A percentile compares a stretch with the other conserved stretches of the same genome.
Evolutionary conservation across 768 basidiomycete genomes (phyloP).

Genomic region (Trametes meyenii): DNA sequence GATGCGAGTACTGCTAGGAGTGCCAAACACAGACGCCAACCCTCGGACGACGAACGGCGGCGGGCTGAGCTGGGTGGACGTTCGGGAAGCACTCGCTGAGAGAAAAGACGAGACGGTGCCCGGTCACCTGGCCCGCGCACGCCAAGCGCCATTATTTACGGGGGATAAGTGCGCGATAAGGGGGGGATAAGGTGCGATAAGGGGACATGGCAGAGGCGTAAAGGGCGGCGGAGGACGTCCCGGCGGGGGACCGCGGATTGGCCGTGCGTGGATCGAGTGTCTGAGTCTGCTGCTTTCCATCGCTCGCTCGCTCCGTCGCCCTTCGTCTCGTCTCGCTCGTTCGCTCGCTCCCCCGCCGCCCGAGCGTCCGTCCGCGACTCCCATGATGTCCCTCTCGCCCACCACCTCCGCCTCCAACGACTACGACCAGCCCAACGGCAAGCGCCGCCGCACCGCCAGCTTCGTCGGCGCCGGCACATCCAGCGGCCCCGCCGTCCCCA

Average conservation of each 20-base stretch:
- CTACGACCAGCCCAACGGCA: constrained; percentile 29
- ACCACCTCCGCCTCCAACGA: constrained; percentile 31
- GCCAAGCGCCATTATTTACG: not conserved
- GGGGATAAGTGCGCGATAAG: not conserved
- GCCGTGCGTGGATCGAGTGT: too few relatives aligned
- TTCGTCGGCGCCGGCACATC: constrained; percentile 10
- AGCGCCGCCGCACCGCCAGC: constrained; percentile 29
- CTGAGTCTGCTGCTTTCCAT: too few relatives aligned
- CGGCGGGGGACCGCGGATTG: not conserved
- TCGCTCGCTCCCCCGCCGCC: constrained; percentile 10
- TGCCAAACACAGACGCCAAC: not conserved
- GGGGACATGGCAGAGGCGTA: not conserved
- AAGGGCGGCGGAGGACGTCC: too few relatives aligned
- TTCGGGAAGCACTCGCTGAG: not conserved
- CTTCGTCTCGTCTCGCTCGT: not conserved
- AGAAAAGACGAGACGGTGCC: not conserved
- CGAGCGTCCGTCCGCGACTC: constrained; percentile 8
- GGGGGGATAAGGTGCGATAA: not conserved
- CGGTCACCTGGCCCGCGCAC: constrained; percentile 2
- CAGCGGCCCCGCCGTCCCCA: constrained; percentile 21
- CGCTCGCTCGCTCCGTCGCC: not conserved
- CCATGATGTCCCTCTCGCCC: constrained; percentile 34
- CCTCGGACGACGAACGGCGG: not conserved
- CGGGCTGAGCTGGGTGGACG: not conserved
- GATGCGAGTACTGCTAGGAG: not conserved